Conservation (phyloP, 306 rosid species). For the Sicyos edulis region DNA sequence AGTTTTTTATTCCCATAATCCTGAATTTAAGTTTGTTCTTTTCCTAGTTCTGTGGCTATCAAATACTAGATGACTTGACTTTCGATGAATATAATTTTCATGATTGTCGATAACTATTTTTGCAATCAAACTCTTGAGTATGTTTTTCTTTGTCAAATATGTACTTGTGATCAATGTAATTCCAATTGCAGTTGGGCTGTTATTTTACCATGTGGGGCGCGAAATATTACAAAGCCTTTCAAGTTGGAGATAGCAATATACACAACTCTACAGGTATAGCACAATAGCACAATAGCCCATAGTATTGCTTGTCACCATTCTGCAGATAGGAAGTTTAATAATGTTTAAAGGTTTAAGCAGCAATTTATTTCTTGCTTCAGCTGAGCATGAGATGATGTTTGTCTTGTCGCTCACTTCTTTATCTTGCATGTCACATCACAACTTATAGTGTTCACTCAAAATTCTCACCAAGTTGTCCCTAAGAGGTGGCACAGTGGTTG, state of each 20-base stretch:
- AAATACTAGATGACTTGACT: constrained; percentile 20
- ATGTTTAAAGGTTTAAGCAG: background rate
- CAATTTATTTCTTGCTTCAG: background rate
- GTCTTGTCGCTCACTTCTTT: background rate
- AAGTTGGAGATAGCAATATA: constrained; percentile 96
- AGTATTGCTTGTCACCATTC: constrained; percentile 4
- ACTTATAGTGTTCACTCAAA: background rate
- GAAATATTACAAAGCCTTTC: constrained; percentile 54
- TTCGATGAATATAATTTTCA: too few relatives aligned
- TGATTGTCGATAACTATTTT: background rate
- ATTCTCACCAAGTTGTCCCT: too few relatives aligned
- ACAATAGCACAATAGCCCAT: background rate
- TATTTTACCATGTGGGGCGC: constrained; percentile 71
- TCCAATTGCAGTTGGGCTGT: constrained; percentile 80
- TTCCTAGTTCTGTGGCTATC: constrained; percentile 12
- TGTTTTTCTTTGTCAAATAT: constrained; percentile 3
- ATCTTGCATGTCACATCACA: background rate
- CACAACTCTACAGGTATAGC: constrained; percentile 65
- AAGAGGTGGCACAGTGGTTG: too few relatives aligned
- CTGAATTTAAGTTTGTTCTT: constrained; percentile 27
- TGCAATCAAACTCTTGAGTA: background rate
- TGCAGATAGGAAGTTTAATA: background rate
- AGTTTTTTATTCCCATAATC: constrained; percentile 30
- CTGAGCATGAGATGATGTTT: background rate
- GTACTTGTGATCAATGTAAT: background rate